Evolutionary conservation across 352 stramenopile genomes (phyloP).

Genomic region (Globisporangium takayamanum): DNA sequence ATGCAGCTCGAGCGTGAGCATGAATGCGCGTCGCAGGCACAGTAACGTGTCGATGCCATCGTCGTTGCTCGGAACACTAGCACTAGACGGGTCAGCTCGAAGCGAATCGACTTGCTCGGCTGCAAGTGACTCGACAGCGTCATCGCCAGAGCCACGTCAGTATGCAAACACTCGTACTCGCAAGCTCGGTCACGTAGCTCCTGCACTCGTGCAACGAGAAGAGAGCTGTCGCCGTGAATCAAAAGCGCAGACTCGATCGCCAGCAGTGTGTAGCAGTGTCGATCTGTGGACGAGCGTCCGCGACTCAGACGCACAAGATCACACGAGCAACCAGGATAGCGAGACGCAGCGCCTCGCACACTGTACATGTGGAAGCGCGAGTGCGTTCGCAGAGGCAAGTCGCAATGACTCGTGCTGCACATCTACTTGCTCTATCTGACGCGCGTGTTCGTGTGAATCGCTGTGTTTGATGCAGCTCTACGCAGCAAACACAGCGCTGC

Average conservation of each 20-base stretch:
- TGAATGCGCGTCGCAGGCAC: background rate
- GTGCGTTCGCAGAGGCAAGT: too few species aligned
- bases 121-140: background rate
- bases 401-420: too few species aligned
- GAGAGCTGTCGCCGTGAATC: background rate
- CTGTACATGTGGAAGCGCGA: too few species aligned
- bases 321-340: too few species aligned
- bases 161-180: background rate
- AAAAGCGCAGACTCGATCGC: too few species aligned
- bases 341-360: too few species aligned
- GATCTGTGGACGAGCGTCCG: too few species aligned
- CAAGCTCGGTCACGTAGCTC: background rate
- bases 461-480: conserved; percentile 11
- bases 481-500: conserved; percentile 19
- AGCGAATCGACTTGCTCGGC: background rate
- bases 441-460: conserved; percentile 3
- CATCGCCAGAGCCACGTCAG: background rate
- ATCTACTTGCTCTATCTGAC: background rate
- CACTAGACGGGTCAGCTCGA: background rate
- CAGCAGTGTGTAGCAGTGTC: too few species aligned
- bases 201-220: too few species aligned
- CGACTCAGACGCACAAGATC: too few species aligned
- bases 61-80: too few species aligned
- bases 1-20: too few species aligned
- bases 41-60: background rate